Evolutionary conservation across 495 filamentous ascomycete species (phyloP), one percentile per base, ranked within the genome.

Genomic region (Hypoxylon lienhwacheense): DNA sequence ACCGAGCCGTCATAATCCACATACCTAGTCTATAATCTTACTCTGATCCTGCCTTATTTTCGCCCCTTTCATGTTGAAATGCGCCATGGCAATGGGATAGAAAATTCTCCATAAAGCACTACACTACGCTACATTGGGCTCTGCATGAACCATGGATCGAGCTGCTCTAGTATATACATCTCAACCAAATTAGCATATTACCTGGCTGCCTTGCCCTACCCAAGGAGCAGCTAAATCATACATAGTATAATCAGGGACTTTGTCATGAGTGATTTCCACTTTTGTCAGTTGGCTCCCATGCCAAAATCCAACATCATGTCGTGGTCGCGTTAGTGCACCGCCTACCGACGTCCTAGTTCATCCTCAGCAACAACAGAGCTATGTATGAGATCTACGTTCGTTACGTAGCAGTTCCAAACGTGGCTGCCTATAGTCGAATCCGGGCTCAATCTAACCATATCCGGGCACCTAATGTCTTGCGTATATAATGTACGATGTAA

Each of bases 211-310:
- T 41, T 41, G 22, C 28, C 35, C 40, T 55, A n/a, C n/a, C n/a
- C n/a, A n/a, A n/a, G n/a, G n/a, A n/a, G n/a, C n/a, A n/a, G n/a
- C n/a, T n/a, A n/a, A n/a, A n/a, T n/a, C n/a, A n/a, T n/a, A n/a
- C n/a, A n/a, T 21, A 11, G 19, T 33, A 40, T 49, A 29, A 16
- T 55, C 20, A 41, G 34, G 12, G 5, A 24, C 19, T 47, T 37
- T 25, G 19, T 32, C 34, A 39, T 26, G 33, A 42, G 32, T 48
- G 26, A 25, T 47, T 41, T 41, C 41, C 35, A 48, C 32, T 35
- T 44, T 52, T 43, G 14, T 52, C 43, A 52, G 31, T 29, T 21
- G 28, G 22, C 15, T n/a, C 28, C 47, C 36, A 33, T 50, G 19
- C 6, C n/a, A 10, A 32, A 15, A 31, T 12, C 26, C 17, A 19